phyloP scores from a whole-genome alignment of 1,139 yeast species.

The Blastobotrys indianensis region DNA sequence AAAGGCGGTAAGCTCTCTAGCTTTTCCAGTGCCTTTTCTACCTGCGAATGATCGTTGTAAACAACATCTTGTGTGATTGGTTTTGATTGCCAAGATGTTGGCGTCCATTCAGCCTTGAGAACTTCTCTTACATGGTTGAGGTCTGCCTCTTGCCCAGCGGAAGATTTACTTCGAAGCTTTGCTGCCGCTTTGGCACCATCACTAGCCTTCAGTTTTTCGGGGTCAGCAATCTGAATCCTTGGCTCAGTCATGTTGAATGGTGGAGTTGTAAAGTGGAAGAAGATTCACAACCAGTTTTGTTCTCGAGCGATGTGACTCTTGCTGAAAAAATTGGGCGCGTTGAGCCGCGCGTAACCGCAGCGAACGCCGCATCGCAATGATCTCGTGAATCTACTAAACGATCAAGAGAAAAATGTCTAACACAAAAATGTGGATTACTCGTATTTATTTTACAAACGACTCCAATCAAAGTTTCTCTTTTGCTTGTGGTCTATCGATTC shows the following conservation, averaged over 20 bases:
- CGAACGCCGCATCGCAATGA: too few relatives aligned
- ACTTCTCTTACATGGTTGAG: neutral
- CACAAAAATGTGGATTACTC: too few relatives aligned
- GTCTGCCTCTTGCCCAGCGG: constrained; percentile 3
- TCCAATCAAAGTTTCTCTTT: too few relatives aligned
- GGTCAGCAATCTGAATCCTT: constrained; percentile 31
- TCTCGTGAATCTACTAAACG: too few relatives aligned
- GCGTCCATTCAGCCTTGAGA: constrained; percentile 31
- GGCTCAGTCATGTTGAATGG: constrained; percentile 15
- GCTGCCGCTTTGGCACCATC: constrained; percentile 38
- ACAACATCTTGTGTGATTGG: constrained; percentile 42
- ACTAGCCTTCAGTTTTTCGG: constrained; percentile 33
- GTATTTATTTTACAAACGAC: too few relatives aligned
- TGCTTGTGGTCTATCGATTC: neutral
- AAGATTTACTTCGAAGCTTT: constrained; percentile 33
- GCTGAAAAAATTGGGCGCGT: too few relatives aligned
- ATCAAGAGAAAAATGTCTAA: too few relatives aligned
- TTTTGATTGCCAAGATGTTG: constrained; percentile 39
- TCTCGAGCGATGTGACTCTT: too few relatives aligned
- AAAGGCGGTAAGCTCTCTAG: constrained; percentile 40
- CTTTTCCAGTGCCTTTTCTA: constrained; percentile 38
- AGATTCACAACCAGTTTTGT: too few relatives aligned
- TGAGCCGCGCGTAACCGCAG: too few relatives aligned
- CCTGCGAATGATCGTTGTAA: constrained; percentile 35
- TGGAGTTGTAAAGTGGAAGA: too few relatives aligned